Base-by-base conservation (phyloP, 129 eudicot species). In the Centaurea solstitialis region DNA sequence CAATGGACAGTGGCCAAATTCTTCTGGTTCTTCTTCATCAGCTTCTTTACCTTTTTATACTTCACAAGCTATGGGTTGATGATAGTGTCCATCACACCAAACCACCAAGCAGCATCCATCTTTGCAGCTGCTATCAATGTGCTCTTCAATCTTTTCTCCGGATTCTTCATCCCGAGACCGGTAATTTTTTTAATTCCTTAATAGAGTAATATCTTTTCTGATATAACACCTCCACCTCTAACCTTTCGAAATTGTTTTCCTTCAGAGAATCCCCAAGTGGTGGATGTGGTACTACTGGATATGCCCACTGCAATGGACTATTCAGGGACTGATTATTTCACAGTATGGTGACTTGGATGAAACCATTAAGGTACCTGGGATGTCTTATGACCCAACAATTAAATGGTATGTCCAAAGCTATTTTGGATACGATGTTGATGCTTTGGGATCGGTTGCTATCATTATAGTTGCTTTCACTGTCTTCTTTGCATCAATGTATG, bases 271-370 rank as follows among this genome's bases (percentile, higher is more conserved):
- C 6, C 92, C 92, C 4, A 72, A 11, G 70, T 88, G 92, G 92
- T 88, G 92, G 92, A 64, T 73, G 21, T 89, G 93, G 93, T 81
- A 64, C 26, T 80, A 79, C n/a, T 85, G 88, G 88, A 82, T 77
- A 8, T 80, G 80, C 45, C 88, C 88, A 4, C 13, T 80, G 30
- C 61, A 81, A 23, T 85, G 88, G 88, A 75, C 80, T 64, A 40
- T 85, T 69, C 66, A 67, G 20, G 82, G 83, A 28, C n/a, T 81
- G 13, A 8, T 85, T 3, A 61, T 81, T 22, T 81, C 85, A 66
- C 85, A 85, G 70, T 81, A 85, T 30, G 88, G 86, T 62, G 85
- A 85, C 17, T 23, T 77, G 40, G 68, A 85, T 40, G 45, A 75
- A 13, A 75, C 72, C 18, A 76, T 82, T 53, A 21, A 5, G 13